phyloP scores from a whole-genome alignment of 2,329 filamentous ascomycete species.

The Venturia effusa region DNA sequence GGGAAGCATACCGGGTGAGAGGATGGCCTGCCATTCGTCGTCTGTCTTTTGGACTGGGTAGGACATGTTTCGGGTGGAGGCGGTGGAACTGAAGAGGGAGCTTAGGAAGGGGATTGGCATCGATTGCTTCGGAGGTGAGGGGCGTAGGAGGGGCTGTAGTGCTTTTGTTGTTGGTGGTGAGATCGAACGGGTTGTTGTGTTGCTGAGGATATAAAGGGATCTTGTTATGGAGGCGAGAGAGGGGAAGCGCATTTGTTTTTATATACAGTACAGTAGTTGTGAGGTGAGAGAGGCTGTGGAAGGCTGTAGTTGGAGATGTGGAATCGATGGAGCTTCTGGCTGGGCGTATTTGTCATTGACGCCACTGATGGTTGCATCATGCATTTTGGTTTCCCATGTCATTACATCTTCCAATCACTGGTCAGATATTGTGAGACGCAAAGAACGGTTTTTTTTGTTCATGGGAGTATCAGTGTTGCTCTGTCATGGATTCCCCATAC shows the following conservation, averaged over 20 bases:
- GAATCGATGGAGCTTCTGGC: background rate
- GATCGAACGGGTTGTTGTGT: background rate
- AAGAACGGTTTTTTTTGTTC: background rate
- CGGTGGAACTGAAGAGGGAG: slow-evolving; percentile 54
- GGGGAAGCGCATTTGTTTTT: slow-evolving; percentile 8
- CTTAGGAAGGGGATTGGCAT: slow-evolving; percentile 75
- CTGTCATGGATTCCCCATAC: background rate
- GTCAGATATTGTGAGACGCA: background rate
- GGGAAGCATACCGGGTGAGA: slow-evolving; percentile 51
- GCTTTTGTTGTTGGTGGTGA: background rate
- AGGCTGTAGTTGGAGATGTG: background rate
- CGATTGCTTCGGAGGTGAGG: slow-evolving; percentile 28
- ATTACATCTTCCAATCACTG: background rate
- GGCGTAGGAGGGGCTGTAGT: background rate
- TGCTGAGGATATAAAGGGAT: slow-evolving; percentile 3
- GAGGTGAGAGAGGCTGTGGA: background rate
- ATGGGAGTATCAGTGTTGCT: background rate
- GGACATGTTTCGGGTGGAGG: slow-evolving; percentile 44
- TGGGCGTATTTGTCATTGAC: background rate
- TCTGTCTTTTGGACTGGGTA: slow-evolving; percentile 73
- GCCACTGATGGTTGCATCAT: background rate
- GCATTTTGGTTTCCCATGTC: background rate
- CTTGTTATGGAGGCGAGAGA: background rate
- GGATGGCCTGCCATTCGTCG: slow-evolving; percentile 79
- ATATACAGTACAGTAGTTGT: background rate